These are phyloP conservation scores for Aphanocladium album DNA, from an alignment of 2,329 filamentous ascomycete genomes.

Conservation along the genomic window DNA sequence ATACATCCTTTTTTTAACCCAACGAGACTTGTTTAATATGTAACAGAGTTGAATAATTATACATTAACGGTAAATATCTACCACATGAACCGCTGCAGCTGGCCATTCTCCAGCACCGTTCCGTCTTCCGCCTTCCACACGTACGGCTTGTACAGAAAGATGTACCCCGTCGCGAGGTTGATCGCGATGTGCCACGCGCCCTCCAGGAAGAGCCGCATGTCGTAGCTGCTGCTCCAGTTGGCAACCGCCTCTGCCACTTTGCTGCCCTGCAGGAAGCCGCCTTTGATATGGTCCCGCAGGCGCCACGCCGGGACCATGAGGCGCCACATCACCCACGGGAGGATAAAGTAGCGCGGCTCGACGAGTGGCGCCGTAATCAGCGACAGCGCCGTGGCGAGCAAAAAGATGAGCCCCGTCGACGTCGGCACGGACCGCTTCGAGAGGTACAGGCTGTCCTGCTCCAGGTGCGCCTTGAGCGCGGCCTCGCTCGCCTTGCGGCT, in stretches of 20 bases:
- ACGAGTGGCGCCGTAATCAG: conserved; percentile 87
- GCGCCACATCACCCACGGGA: conserved; percentile 92
- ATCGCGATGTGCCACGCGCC: conserved; percentile 64
- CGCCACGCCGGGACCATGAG: conserved; percentile 62
- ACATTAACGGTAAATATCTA: conserved; percentile 27
- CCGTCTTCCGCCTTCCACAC: conserved; percentile 56
- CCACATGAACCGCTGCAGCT: conserved; percentile 78
- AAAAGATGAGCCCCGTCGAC: conserved; percentile 51
- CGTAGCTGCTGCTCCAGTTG: conserved; percentile 23
- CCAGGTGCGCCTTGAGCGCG: conserved; percentile 19
- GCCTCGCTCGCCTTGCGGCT: background rate
- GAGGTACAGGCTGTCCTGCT: conserved; percentile 22
- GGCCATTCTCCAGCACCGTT: conserved; percentile 47
- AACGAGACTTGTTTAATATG: too few relatives aligned
- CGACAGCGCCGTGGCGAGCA: conserved; percentile 69
- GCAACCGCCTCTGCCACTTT: background rate
- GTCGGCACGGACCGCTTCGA: conserved; percentile 33
- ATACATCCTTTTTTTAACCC: background rate
- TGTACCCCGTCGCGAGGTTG: conserved; percentile 61
- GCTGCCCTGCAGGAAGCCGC: conserved; percentile 2
- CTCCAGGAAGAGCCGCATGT: conserved; percentile 53
- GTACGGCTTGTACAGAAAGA: conserved; percentile 66
- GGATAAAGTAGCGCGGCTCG: conserved; percentile 92
- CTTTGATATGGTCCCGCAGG: background rate
- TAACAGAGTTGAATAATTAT: too few relatives aligned